Percentiles rank a stretch among this genome's conserved stretches.
Conservation (phyloP, 495 filamentous ascomycete genomes). For the Aspergillus sclerotiicarbonarius region DNA sequence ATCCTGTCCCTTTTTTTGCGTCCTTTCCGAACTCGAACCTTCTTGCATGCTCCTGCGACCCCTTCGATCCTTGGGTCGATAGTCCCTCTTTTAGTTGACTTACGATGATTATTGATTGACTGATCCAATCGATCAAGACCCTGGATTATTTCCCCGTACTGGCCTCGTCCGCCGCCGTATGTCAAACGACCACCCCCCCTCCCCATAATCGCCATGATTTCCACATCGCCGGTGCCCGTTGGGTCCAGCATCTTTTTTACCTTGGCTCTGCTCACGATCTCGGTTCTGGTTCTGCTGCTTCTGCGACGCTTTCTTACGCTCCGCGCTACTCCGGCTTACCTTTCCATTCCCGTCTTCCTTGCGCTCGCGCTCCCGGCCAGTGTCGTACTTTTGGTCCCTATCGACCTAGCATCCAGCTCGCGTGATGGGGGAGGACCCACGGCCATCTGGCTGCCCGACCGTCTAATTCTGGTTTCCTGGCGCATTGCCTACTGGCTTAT, state of each 20-base stretch:
- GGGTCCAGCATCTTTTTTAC: constrained; percentile 74
- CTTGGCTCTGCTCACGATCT: constrained; percentile 68
- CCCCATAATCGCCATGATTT: constrained; percentile 21
- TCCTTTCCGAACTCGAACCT: constrained; percentile 5
- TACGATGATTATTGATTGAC: constrained; percentile 11
- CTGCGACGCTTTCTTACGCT: constrained; percentile 86
- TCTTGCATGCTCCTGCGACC: background rate
- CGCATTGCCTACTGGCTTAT: constrained; percentile 95
- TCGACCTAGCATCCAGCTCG: constrained; percentile 87
- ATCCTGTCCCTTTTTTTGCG: constrained; percentile 3
- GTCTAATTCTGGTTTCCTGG: constrained; percentile 79
- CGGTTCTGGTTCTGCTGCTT: constrained; percentile 72
- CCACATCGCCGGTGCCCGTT: constrained; percentile 39
- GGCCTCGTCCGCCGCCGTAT: constrained; percentile 15
- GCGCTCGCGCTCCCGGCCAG: constrained; percentile 88
- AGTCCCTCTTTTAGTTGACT: constrained; percentile 15
- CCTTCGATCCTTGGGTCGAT: constrained; percentile 13
- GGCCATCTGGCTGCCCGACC: constrained; percentile 65
- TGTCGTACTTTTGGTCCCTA: constrained; percentile 92
- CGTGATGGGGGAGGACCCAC: constrained; percentile 65
- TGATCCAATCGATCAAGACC: constrained; percentile 18
- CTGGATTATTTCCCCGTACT: constrained; percentile 4
- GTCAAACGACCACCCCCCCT: constrained; percentile 21
- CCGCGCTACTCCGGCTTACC: constrained; percentile 83
- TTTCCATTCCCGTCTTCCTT: constrained; percentile 90